Conservation (phyloP, 176 grass and related monocot genomes). For the Themeda triandra region DNA sequence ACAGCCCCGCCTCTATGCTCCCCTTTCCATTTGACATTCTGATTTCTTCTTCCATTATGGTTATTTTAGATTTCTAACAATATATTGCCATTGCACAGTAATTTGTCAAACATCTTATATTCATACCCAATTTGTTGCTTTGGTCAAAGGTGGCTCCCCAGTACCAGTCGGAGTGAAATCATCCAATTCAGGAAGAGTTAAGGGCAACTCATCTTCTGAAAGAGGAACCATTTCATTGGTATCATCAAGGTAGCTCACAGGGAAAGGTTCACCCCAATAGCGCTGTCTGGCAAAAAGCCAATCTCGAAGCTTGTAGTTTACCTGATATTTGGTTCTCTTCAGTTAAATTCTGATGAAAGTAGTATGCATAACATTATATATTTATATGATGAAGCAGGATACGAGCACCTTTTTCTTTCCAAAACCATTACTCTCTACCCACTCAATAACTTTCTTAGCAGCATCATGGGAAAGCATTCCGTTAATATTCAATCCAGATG, state of each 20-base stretch:
- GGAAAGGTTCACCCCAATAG: slow-evolving; percentile 99
- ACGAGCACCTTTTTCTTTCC: slow-evolving; percentile 81
- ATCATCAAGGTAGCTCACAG: slow-evolving; percentile 76
- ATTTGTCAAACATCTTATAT: not conserved
- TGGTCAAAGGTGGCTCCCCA: slow-evolving; percentile 87
- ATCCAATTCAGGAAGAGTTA: slow-evolving; percentile 92
- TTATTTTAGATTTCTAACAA: not conserved
- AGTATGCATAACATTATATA: not conserved
- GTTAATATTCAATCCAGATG: slow-evolving; percentile 79
- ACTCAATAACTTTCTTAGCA: slow-evolving; percentile 76
- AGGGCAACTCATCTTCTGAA: slow-evolving; percentile 69
- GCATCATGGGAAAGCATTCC: slow-evolving; percentile 76
- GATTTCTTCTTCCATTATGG: not conserved
- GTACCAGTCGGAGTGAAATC: slow-evolving; percentile 97
- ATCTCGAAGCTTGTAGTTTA: slow-evolving; percentile 98
- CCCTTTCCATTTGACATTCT: not conserved
- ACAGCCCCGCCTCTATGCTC: not conserved
- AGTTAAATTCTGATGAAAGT: slow-evolving; percentile 29
- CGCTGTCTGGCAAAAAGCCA: slow-evolving; percentile 97
- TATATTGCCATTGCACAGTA: slow-evolving; percentile 11
- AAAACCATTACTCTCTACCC: slow-evolving; percentile 69
- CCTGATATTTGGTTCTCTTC: slow-evolving; percentile 38
- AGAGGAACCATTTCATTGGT: slow-evolving; percentile 74
- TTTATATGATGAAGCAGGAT: slow-evolving; percentile 24
- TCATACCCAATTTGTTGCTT: slow-evolving; percentile 89